Conservation (phyloP, 306 rosid species). For the Quercus aquifolioides region DNA sequence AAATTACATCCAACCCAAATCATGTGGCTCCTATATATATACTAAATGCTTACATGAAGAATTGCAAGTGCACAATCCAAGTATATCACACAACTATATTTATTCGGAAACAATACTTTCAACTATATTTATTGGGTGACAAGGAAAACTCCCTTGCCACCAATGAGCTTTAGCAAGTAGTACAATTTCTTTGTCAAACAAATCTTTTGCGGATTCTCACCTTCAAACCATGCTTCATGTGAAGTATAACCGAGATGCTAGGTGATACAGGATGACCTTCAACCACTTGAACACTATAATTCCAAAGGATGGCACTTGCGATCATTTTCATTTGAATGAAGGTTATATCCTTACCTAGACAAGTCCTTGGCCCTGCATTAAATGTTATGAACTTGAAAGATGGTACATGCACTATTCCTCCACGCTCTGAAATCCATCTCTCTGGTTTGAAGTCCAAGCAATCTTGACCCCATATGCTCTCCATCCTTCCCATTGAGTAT, state of each 20-base stretch:
- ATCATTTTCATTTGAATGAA: slow-evolving; percentile 45
- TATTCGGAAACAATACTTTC: too few species aligned
- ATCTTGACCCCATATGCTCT: slow-evolving; percentile 50
- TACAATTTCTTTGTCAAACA: background rate
- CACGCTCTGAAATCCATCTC: slow-evolving; percentile 51
- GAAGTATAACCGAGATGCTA: slow-evolving; percentile 19
- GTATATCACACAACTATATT: too few species aligned
- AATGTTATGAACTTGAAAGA: slow-evolving; percentile 50
- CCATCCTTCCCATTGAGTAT: slow-evolving; percentile 55
- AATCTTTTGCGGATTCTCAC: slow-evolving; percentile 8
- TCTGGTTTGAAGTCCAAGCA: slow-evolving; percentile 59
- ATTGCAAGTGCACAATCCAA: too few species aligned
- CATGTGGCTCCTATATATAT: too few species aligned
- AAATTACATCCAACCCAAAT: too few species aligned
- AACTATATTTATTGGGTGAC: too few species aligned
- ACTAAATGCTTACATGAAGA: too few species aligned
- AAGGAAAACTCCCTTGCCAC: too few species aligned
- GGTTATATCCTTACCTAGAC: slow-evolving; percentile 42
- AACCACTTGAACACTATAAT: slow-evolving; percentile 20
- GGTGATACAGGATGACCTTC: slow-evolving; percentile 9
- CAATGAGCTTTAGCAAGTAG: too few species aligned
- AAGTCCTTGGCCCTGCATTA: slow-evolving; percentile 57
- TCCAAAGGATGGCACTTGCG: slow-evolving; percentile 22
- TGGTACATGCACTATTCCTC: slow-evolving; percentile 26
- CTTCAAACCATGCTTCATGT: slow-evolving; percentile 31